Evolutionary conservation across 1,284 basidiomycete genomes (phyloP), one percentile per base, ranked within the genome.

Genomic region (Porodaedalea pini): DNA sequence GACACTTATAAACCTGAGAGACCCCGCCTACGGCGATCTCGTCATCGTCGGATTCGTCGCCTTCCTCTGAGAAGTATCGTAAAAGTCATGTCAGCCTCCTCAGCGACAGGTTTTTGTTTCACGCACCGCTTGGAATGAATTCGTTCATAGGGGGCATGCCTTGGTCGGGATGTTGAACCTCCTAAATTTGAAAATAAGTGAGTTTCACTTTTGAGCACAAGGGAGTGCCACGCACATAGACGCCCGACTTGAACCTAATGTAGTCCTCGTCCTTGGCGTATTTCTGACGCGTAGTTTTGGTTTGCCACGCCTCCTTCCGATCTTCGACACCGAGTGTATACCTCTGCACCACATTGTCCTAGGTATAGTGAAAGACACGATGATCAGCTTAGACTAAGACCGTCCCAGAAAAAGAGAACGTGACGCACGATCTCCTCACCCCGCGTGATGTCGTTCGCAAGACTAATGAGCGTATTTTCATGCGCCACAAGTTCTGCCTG

Each of bases 1-100:
- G 91, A 62, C 92, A 94, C 54, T 82, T 86, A 75, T 83, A 91
- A 62, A 83, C 85, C 66, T 92, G 89, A 5, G 85, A 88, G 21
- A 85, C 78, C 49, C 90, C 91, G 48, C 92, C 93, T 45, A 93
- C 75, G 69, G 91, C 85, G 21, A 94, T 71, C 7, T 92, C 88
- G 37, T 92, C 88, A 49, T 88, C 87, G 47, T 88, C 86, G 31
- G 67, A 67, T 54, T 88, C 86, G 34, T 79, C 82, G 11, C 83
- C 90, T 34, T 81, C 77, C 77, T 90, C 88, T 86, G 66, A 13
- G n/a, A n/a, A n/a, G n/a, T n/a, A n/a, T n/a, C n/a, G n/a, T n/a
- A n/a, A n/a, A n/a, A n/a, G n/a, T n/a, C n/a, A n/a, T n/a, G n/a
- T n/a, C n/a, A n/a, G n/a, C n/a, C n/a, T n/a, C n/a, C n/a, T n/a